phyloP scores from a whole-genome alignment of 2,329 filamentous ascomycete genomes.

The Colletotrichum spaethianum region DNA sequence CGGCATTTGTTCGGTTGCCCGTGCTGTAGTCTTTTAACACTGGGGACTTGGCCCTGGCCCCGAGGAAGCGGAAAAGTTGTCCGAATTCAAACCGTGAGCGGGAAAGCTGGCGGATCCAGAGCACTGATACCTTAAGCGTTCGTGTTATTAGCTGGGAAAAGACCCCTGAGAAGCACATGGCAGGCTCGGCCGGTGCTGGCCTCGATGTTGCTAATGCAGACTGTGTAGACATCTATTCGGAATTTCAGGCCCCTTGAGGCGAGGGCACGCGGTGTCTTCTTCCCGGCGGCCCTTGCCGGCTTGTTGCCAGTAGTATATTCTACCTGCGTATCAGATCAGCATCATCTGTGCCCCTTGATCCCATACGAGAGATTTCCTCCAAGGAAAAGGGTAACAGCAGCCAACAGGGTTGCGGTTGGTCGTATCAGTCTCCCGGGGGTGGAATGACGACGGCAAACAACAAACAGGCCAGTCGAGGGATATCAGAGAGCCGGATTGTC shows the following conservation, averaged over 20 bases:
- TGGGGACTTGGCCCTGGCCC: not conserved
- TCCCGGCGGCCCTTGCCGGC: not conserved
- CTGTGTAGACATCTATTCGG: conserved; percentile 9
- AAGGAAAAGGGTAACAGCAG: conserved; percentile 19
- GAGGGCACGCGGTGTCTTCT: conserved; percentile 8
- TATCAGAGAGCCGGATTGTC: not conserved
- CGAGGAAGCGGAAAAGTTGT: not conserved
- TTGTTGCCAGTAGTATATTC: not conserved
- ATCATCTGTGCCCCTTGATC: conserved; percentile 29
- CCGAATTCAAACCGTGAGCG: not conserved
- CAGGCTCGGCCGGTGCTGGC: conserved; percentile 1
- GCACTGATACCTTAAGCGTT: conserved; percentile 24
- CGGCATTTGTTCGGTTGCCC: not conserved
- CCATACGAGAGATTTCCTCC: conserved; percentile 14
- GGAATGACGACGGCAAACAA: conserved; percentile 20
- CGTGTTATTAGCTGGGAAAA: conserved; percentile 23
- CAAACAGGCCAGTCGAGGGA: not conserved
- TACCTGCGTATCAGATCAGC: conserved; percentile 30
- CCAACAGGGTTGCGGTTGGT: not conserved
- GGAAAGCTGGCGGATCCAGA: not conserved
- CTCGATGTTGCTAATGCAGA: not conserved
- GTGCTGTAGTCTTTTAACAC: not conserved
- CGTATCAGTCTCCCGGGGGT: conserved; percentile 15
- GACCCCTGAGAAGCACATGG: not conserved
- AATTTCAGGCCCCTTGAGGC: not conserved